A percentile compares a stretch with the other conserved stretches of the same genome.
Conservation (phyloP, 2,329 filamentous ascomycete genomes). For the Phaeosphaeriaceae sp. region DNA sequence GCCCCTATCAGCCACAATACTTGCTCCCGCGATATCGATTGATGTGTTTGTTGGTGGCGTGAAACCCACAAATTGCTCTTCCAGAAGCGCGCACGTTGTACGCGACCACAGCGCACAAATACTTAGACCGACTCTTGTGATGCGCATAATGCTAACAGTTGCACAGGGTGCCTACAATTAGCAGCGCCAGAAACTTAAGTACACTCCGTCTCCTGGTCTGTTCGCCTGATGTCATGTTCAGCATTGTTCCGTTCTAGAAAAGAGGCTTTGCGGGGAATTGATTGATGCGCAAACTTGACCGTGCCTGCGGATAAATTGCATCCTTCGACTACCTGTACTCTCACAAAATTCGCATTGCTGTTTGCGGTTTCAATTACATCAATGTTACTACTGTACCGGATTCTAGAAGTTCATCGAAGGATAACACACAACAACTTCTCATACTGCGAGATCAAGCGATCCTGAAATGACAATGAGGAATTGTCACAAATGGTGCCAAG, state of each 20-base stretch:
- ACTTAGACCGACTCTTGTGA: background rate
- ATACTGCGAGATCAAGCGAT: background rate
- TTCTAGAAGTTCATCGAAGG: background rate
- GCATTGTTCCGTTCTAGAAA: background rate
- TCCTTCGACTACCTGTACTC: background rate
- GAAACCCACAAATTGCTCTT: constrained; percentile 23
- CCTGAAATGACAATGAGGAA: background rate
- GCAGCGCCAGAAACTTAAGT: background rate
- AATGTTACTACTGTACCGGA: background rate
- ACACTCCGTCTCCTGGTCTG: background rate
- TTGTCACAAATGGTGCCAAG: background rate
- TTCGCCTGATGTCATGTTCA: background rate
- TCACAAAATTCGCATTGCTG: background rate
- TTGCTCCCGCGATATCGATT: constrained; percentile 15
- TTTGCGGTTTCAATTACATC: background rate
- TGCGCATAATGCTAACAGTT: background rate
- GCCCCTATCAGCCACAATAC: constrained; percentile 16
- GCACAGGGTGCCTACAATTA: background rate
- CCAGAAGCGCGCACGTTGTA: constrained; percentile 13
- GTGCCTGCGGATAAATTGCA: background rate
- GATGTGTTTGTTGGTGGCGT: constrained; percentile 6
- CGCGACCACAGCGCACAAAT: background rate
- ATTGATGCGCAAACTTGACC: background rate
- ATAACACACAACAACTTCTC: background rate
- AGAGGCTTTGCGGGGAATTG: constrained; percentile 2